These are phyloP conservation scores for Suillus subaureus DNA, from an alignment of 768 basidiomycete genomes.

Conservation along the genomic window DNA sequence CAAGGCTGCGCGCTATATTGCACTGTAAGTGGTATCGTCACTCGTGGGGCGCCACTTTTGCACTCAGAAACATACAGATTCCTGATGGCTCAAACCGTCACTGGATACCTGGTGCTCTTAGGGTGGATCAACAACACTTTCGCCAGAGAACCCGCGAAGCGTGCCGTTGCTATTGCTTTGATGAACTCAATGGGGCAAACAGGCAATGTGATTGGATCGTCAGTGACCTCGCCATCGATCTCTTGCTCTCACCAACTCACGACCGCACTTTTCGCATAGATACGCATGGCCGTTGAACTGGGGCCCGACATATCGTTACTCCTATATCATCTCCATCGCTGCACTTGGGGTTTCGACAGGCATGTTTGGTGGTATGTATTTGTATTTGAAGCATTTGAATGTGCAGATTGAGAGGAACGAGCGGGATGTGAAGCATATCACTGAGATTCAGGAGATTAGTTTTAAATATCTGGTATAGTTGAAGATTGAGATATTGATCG, in stretches of 20 bases:
- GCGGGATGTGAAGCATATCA: not conserved
- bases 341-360: not conserved
- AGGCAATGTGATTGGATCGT: not conserved
- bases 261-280: not conserved
- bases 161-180: not conserved
- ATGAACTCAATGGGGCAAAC: not conserved
- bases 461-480: not conserved
- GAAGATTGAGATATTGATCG: not conserved
- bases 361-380: not conserved
- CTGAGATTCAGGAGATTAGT: not conserved
- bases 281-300: not conserved
- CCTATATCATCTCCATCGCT: not conserved
- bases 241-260: not conserved
- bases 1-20: not conserved
- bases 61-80: not conserved
- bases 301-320: conserved; percentile 4
- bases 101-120: not conserved
- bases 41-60: not conserved
- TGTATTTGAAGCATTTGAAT: not conserved
- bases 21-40: not conserved
- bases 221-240: not conserved
- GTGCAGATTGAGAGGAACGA: not conserved
- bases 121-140: not conserved
- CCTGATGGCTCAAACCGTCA: not conserved
- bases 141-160: conserved; percentile 1